phyloP scores from a whole-genome alignment of 2,329 filamentous ascomycete genomes.

The Ophiostoma sp. region DNA sequence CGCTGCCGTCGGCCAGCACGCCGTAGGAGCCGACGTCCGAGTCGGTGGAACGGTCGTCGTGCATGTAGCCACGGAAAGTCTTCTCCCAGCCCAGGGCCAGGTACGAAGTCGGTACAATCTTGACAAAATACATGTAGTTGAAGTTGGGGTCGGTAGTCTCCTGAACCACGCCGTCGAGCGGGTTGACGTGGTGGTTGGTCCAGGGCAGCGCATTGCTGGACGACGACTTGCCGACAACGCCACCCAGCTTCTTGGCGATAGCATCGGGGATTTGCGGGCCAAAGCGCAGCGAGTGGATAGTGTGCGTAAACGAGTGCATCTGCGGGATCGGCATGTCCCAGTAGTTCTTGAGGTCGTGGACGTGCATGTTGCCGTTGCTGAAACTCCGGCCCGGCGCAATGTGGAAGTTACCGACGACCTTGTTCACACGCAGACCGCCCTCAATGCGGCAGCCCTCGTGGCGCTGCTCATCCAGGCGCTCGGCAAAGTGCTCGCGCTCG shows the following conservation, averaged over 20 bases:
- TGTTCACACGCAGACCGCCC: slow-evolving; percentile 90
- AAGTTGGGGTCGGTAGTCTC: slow-evolving; percentile 76
- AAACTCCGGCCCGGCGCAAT: slow-evolving; percentile 94
- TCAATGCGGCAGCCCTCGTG: slow-evolving; percentile 93
- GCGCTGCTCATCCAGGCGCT: slow-evolving; percentile 83
- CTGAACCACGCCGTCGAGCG: slow-evolving; percentile 79
- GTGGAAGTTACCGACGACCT: slow-evolving; percentile 98
- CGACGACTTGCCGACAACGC: slow-evolving; percentile 35
- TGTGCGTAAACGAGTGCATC: slow-evolving; percentile 84
- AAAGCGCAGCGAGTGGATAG: slow-evolving; percentile 85
- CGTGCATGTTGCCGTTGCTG: slow-evolving; percentile 94
- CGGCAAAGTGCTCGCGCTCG: slow-evolving; percentile 87
- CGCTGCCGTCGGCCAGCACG: slow-evolving; percentile 68
- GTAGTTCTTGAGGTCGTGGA: slow-evolving; percentile 97
- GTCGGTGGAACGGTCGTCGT: slow-evolving; percentile 40
- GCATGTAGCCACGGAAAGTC: slow-evolving; percentile 43
- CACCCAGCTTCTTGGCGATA: slow-evolving; percentile 57
- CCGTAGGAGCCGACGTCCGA: slow-evolving; percentile 70
- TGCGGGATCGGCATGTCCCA: slow-evolving; percentile 69
- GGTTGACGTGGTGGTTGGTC: slow-evolving; percentile 91
- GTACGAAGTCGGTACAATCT: slow-evolving; percentile 95
- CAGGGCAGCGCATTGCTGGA: slow-evolving; percentile 55
- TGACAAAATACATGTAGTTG: slow-evolving; percentile 99
- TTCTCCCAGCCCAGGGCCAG: slow-evolving; percentile 87
- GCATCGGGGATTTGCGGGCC: slow-evolving; percentile 84